These are phyloP conservation scores for Rhizopogon vesiculosus DNA, from an alignment of 768 basidiomycete species.

Conservation along the genomic window DNA sequence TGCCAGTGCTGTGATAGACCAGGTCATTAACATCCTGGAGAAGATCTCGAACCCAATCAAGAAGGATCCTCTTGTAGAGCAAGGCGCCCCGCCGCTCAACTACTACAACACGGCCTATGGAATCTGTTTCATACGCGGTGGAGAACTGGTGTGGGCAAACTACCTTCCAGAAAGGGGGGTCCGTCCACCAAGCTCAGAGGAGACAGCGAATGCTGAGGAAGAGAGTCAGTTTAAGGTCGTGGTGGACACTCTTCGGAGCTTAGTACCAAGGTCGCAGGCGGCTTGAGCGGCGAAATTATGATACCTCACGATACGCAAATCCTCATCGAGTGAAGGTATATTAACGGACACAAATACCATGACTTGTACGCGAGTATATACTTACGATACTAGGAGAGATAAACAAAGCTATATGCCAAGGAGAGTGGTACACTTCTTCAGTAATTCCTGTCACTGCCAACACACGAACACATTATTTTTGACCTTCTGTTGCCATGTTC, in stretches of 20 bases:
- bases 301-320: too few relatives aligned
- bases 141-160: neutral
- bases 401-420: neutral
- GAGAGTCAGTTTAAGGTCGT: constrained; percentile 67
- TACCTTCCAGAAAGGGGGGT: constrained; percentile 51
- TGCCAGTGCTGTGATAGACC: neutral
- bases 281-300: neutral
- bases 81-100: neutral
- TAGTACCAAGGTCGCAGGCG: constrained; percentile 22
- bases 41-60: too few relatives aligned
- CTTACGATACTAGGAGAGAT: too few relatives aligned
- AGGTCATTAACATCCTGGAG: neutral
- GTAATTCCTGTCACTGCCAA: neutral
- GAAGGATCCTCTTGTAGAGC: neutral
- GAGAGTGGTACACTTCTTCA: neutral
- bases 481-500: too few relatives aligned
- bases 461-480: neutral
- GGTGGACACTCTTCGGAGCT: constrained; percentile 56
- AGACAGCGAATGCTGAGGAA: constrained; percentile 52
- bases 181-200: constrained; percentile 28
- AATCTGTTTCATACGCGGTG: neutral
- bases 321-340: neutral
- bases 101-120: neutral
- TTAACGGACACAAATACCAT: neutral
- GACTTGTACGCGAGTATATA: too few relatives aligned